Percentiles rank a stretch among this genome's conserved stretches.
Evolutionary conservation across 495 filamentous ascomycete genomes (phyloP).

Genomic region (Trichoderma virens): DNA sequence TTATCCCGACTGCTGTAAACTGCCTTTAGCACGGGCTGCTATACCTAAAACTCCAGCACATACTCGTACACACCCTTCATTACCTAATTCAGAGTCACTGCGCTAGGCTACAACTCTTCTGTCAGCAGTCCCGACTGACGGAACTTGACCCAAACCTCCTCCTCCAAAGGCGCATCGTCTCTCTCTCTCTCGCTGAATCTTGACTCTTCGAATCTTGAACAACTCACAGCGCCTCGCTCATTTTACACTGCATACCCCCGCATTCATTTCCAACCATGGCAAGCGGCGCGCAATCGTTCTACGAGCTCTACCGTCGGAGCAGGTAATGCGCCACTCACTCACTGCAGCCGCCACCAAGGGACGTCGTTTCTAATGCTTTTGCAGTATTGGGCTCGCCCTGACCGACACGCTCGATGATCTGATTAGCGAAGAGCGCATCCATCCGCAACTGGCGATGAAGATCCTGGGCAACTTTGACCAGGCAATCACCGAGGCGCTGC

Average conservation of each 20-base stretch:
- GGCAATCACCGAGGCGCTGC: slow-evolving; percentile 76
- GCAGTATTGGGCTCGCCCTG: slow-evolving; percentile 80
- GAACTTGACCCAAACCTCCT: slow-evolving; percentile 1
- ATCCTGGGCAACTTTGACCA: slow-evolving; percentile 89
- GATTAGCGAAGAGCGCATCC: slow-evolving; percentile 86
- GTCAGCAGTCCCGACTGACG: not conserved
- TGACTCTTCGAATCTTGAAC: too few species aligned
- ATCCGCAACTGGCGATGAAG: slow-evolving; percentile 98
- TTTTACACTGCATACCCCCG: slow-evolving; percentile 3
- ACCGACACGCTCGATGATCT: slow-evolving; percentile 95
- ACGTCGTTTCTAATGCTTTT: slow-evolving; percentile 15
- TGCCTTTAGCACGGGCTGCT: slow-evolving; percentile 16
- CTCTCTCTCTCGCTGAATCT: not conserved
- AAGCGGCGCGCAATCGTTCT: slow-evolving; percentile 51
- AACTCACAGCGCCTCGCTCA: too few species aligned
- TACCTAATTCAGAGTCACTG: too few species aligned
- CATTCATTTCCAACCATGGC: slow-evolving; percentile 20
- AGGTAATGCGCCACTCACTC: slow-evolving; percentile 52
- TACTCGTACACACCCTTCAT: too few species aligned
- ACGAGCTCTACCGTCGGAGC: slow-evolving; percentile 95
- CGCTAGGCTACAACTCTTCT: too few species aligned
- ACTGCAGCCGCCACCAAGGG: slow-evolving; percentile 11
- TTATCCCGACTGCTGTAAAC: not conserved
- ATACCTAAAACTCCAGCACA: too few species aligned
- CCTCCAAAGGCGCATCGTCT: not conserved